Evolutionary conservation across 495 filamentous ascomycete genomes (phyloP).

Genomic region (Immersiella caudata): DNA sequence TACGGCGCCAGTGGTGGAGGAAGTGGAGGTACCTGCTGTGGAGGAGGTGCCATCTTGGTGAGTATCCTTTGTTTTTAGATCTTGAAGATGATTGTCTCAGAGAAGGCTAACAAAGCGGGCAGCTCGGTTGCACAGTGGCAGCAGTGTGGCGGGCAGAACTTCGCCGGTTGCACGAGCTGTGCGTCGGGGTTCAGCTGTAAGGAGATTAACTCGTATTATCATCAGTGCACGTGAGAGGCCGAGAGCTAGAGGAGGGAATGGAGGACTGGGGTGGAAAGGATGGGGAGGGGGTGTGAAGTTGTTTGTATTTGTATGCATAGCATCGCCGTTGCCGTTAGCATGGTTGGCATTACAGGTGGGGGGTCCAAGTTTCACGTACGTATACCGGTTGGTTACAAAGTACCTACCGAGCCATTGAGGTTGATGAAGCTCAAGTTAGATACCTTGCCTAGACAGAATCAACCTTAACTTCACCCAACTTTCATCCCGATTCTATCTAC

Average conservation of each 20-base stretch:
- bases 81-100: not conserved
- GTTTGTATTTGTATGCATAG: not conserved
- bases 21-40: not conserved
- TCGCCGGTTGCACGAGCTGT: constrained; percentile 53
- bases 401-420: too few species aligned
- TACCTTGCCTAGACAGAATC: too few species aligned
- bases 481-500: too few species aligned
- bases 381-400: too few species aligned
- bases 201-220: constrained; percentile 49
- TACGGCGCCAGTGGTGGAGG: not conserved
- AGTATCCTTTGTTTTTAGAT: not conserved
- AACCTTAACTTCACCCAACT: not conserved
- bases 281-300: not conserved
- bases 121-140: constrained; percentile 42
- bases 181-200: constrained; percentile 44
- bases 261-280: not conserved
- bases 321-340: not conserved
- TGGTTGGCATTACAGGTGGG: not conserved
- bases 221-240: constrained; percentile 39
- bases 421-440: too few species aligned
- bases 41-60: constrained; percentile 3
- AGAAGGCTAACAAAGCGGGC: constrained; percentile 8
- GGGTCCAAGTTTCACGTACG: too few species aligned
- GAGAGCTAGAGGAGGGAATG: not conserved
- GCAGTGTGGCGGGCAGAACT: constrained; percentile 57